Evolutionary conservation across 164 flowering plant genomes (phyloP).

Genomic region (Piper longum): DNA sequence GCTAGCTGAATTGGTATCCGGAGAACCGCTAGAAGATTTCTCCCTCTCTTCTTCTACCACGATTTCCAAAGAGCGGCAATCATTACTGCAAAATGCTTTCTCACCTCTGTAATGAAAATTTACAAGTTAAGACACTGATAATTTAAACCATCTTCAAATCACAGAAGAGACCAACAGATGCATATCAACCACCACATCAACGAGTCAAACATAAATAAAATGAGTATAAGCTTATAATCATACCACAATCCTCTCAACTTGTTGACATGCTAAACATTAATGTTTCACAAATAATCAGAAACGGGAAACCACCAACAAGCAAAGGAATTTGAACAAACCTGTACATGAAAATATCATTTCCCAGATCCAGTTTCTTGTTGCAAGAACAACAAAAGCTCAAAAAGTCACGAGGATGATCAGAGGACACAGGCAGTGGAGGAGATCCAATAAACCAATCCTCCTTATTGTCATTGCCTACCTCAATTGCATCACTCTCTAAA

Average conservation of each 20-base stretch:
- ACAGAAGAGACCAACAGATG: background rate
- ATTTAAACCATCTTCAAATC: background rate
- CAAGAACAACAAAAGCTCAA: slow-evolving; percentile 62
- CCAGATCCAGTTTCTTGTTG: slow-evolving; percentile 58
- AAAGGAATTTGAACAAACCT: slow-evolving; percentile 27
- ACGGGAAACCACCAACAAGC: too few relatives aligned
- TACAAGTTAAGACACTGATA: background rate
- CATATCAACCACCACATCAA: background rate
- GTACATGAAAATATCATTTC: slow-evolving; percentile 83
- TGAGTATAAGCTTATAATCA: background rate
- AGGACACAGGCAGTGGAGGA: background rate
- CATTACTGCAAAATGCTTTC: slow-evolving; percentile 81
- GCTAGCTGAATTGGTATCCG: background rate
- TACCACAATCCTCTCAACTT: background rate
- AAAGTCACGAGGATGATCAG: slow-evolving; percentile 25
- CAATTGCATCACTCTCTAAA: slow-evolving; percentile 29
- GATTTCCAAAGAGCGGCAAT: slow-evolving; percentile 69
- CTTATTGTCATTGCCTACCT: slow-evolving; percentile 13
- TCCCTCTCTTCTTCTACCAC: slow-evolving; percentile 42
- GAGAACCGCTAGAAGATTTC: slow-evolving; percentile 14
- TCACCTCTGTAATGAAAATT: slow-evolving; percentile 42
- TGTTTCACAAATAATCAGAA: too few relatives aligned
- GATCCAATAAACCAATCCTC: background rate
- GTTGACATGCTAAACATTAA: too few relatives aligned
- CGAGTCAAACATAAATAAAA: background rate